Evolutionary conservation across 139 green algal species (phyloP), one percentile per base, ranked within the genome.

Genomic region (Limnomonas spitsbergensis): DNA sequence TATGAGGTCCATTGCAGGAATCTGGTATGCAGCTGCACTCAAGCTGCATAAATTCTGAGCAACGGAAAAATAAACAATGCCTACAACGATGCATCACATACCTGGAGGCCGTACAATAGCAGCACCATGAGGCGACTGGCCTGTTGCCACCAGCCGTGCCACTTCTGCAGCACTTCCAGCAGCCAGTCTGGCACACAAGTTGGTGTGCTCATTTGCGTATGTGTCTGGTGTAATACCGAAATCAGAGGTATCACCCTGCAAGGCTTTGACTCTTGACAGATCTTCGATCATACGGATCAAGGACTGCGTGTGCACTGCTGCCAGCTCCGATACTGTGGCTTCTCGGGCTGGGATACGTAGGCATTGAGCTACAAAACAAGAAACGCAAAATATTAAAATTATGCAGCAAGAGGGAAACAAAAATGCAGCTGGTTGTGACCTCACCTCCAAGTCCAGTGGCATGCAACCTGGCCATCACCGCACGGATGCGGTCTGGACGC

Each of bases 161-260:
- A 88, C 88, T 29, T 93, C 87, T 52, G 88, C 88, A 47, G 89
- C 89, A 31, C 69, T 85, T 40, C 92, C 92, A 24, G 92, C 92
- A 35, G 90, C 88, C 40, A 94, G 75, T 3, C 82, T 79, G 0
- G 92, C 89, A 53, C 88, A 92, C n/a, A 83, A 35, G 66, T 87
- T 79, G 1, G 89, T 93, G 80, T 89, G 69, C 4, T 80, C 53
- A 82, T 92, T 93, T 66, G 83, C 77, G 56, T 82, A 82, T 0
- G 61, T 84, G 80, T 81, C 77, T 56, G 29, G 69, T 53, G 66
- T 69, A 4, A 36, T 29, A 6, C 4, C 42, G 47, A 27, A 69
- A 3, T 29, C 27, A 20, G 2, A 1, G 73, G 52, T 52, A 7
- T 52, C 26, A 20, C 32, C 42, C 1, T 4, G 4, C n/a, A 3